A percentile compares a stretch with the other conserved stretches of the same genome.
phyloP scores from a whole-genome alignment of 23 red algal genomes.

The Cyanidium caldarium region DNA sequence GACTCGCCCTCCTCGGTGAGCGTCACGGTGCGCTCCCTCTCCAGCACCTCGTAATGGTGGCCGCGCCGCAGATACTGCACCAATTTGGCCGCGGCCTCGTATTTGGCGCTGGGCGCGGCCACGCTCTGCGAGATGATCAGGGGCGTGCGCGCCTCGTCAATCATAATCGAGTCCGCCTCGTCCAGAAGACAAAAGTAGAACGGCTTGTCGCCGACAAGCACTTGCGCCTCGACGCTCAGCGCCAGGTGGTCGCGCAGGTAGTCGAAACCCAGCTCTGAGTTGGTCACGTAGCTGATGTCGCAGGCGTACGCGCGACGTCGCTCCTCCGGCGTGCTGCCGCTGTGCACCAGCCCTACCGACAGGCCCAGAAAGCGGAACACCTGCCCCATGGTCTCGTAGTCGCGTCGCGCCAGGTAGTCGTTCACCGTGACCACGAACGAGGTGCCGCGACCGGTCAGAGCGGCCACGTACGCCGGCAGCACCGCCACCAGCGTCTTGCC shows the following conservation, averaged over 20 bases:
- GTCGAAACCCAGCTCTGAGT: constrained; percentile 97
- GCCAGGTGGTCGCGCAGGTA: constrained; percentile 91
- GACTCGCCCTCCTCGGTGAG: constrained; percentile 55
- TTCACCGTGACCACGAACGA: constrained; percentile 88
- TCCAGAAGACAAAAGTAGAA: constrained; percentile 79
- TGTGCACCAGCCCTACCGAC: constrained; percentile 53
- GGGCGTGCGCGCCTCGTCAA: constrained; percentile 95
- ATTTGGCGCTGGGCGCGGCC: constrained; percentile 33
- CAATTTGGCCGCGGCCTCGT: constrained; percentile 42
- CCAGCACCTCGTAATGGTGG: constrained; percentile 65
- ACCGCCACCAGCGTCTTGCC: constrained; percentile 83
- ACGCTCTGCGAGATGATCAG: constrained; percentile 73
- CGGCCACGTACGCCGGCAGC: constrained; percentile 42
- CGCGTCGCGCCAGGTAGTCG: constrained; percentile 79
- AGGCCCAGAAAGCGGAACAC: constrained; percentile 55
- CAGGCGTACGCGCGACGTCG: constrained; percentile 39
- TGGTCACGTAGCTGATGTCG: constrained; percentile 87
- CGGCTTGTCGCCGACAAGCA: constrained; percentile 22
- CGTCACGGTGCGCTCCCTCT: constrained; percentile 79
- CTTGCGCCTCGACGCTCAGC: constrained; percentile 41
- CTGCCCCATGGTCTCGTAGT: constrained; percentile 47
- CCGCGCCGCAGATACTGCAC: constrained; percentile 22
- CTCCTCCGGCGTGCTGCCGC: constrained; percentile 12
- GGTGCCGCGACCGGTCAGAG: constrained; percentile 17
- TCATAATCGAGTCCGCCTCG: constrained; percentile 91